A percentile compares a stretch with the other conserved stretches of the same genome.
Evolutionary conservation across 108 stramenopile species (phyloP).

Genomic region (Cyclostephanos invisitatus): DNA sequence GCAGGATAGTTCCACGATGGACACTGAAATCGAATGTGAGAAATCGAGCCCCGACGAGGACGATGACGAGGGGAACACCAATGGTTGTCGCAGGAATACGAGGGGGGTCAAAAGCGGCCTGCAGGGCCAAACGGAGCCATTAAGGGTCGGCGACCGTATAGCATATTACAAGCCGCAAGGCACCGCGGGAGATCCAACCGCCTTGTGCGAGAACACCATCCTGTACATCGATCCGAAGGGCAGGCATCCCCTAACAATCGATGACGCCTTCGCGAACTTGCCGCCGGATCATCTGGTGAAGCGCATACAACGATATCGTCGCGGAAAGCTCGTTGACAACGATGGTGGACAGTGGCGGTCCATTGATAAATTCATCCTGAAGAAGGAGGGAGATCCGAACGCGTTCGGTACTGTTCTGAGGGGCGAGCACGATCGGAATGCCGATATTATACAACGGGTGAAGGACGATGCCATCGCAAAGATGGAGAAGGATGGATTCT

Average conservation of each 20-base stretch:
- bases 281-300: slow-evolving; percentile 11
- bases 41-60: neutral
- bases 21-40: neutral
- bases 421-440: neutral
- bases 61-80: slow-evolving; percentile 2
- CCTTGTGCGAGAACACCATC: neutral
- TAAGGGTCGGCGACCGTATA: slow-evolving; percentile 5
- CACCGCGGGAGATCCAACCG: neutral
- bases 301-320: slow-evolving; percentile 9
- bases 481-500: slow-evolving; percentile 17
- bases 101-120: neutral
- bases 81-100: neutral
- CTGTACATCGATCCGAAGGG: slow-evolving; percentile 11
- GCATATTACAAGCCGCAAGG: slow-evolving; percentile 10
- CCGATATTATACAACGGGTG: neutral
- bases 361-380: slow-evolving; percentile 1
- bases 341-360: neutral
- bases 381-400: slow-evolving; percentile 6
- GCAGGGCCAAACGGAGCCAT: neutral
- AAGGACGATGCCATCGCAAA: slow-evolving; percentile 4
- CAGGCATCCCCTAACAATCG: neutral
- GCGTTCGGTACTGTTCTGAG: neutral
- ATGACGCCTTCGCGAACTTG: slow-evolving; percentile 5
- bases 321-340: slow-evolving; percentile 6
- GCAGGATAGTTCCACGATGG: neutral